Base-by-base conservation (phyloP, 2,329 filamentous ascomycete species). In the Blumeria graminis region DNA sequence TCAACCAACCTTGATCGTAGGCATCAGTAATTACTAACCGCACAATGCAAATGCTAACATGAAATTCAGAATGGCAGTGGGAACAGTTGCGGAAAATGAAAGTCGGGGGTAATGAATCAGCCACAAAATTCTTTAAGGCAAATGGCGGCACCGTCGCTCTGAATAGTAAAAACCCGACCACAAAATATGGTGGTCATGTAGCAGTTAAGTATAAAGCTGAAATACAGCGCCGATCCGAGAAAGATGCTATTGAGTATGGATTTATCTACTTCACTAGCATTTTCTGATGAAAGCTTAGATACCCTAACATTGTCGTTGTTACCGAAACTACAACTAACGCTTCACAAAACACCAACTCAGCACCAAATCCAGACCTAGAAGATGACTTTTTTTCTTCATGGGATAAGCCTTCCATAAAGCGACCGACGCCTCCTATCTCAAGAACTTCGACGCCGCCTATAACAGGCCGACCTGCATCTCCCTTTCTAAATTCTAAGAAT, bases 381-480 rank as follows among this genome's bases (percentile, higher is more conserved):
- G 89, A 95, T 65, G 92, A 96, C 68, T 98, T 98, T 75, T 98
- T 98, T 71, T 94, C 90, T 9, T 95, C 88, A 0, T 98, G 90
- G 92, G 92, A 96, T 67, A 95, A 96, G 72, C 92, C 92, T 22
- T 79, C 88, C 4, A 93, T 98, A 71, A 98, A 96, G 76, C 82
- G 88, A 63, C 90, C 90, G 38, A 95, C 87, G 61, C 94, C 94
- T 62, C 90, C 92, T 14, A 78, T 92, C 46, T 95, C 90, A 39
- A 83, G 92, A 65, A 92, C 86, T 46, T 82, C 80, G 55, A 96
- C 92, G 2, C 90, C 90, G 13, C 82, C 86, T 3, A 78, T 85
- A 10, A 76, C 86, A 62, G 83, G 83, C 64, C 83, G 89, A 63
- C 89, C 84, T 10, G 78, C 80, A 4, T 95, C 90, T n/a, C 90